Base-by-base conservation (phyloP, 1,139 yeast genomes). In the Petasospora fabianii region DNA sequence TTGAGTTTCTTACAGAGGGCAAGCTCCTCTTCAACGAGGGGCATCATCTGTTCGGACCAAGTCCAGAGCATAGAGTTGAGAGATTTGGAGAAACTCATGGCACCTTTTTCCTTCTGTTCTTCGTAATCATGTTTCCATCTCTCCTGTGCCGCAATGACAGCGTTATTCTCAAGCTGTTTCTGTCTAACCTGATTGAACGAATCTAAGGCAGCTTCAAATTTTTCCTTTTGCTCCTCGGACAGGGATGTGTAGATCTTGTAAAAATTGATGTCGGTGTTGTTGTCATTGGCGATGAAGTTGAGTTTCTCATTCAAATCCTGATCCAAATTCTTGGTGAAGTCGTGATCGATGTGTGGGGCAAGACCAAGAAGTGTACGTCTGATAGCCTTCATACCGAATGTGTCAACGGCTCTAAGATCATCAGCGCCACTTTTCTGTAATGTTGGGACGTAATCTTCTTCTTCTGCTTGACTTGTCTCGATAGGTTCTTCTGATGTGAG, bases 71-170 rank as follows among this genome's bases (percentile, higher is more conserved):
- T 77, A 2, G 80, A 82, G 47, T 86, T 88, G 37, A 90, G 65
- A 6, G 77, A 73, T 44, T 77, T 75, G 39, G 76, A 71, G 34
- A 80, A 64, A 19, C 77, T 62, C 31, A 78, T 48, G 8, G 69
- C 75, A n/a, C 90, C 88, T 51, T 82, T 69, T 35, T 71, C 75
- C 45, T 75, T 75, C 59, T 82, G 69, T 43, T 77, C 81, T 53
- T 86, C 94, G 53, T 77, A 83, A 49, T 83, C 92, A 52, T 80
- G 82, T 55, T 77, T 81, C 97, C 97, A 92, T 59, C 84, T 83
- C 55, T 81, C 86, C 47, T 75, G 78, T 0, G 97, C 96, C 3
- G 92, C 92, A 51, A 84, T 92, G 9, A 84, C 71, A 5, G 95
- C 94, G 44, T 84, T 73, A 24, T 79, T 71, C 59, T 92, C 98